Evolutionary conservation across 1,284 basidiomycete genomes (phyloP).

Genomic region (Bondarzewia mesenterica): DNA sequence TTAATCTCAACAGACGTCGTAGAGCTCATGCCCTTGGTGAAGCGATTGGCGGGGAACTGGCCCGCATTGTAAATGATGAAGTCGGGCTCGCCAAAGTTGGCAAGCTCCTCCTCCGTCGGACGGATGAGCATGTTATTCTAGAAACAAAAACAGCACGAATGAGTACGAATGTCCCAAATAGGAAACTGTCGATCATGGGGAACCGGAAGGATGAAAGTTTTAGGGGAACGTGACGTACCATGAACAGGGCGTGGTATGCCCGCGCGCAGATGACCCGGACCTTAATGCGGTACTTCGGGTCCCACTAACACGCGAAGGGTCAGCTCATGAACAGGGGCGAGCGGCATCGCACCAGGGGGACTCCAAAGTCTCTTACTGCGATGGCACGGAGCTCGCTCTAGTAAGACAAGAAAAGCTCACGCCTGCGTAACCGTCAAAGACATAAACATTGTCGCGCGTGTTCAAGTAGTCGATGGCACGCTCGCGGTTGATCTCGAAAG

Average conservation of each 20-base stretch:
- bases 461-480: slow-evolving; percentile 99
- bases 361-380: neutral
- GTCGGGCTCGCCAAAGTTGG: slow-evolving; percentile 95
- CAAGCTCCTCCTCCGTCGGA: slow-evolving; percentile 91
- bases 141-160: slow-evolving; percentile 1
- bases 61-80: slow-evolving; percentile 99
- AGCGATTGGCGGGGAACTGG: slow-evolving; percentile 99
- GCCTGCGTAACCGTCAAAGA: slow-evolving; percentile 96
- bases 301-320: slow-evolving; percentile 56
- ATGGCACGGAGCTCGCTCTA: neutral
- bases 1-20: slow-evolving; percentile 99
- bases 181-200: too few relatives aligned
- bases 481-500: slow-evolving; percentile 99
- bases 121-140: slow-evolving; percentile 99
- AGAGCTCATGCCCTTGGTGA: slow-evolving; percentile 99
- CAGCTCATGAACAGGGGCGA: slow-evolving; percentile 2
- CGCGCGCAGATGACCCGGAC: slow-evolving; percentile 98
- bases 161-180: neutral
- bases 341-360: neutral
- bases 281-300: slow-evolving; percentile 99
- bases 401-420: slow-evolving; percentile 29
- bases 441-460: slow-evolving; percentile 98
- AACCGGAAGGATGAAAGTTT: slow-evolving; percentile 5
- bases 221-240: slow-evolving; percentile 53
- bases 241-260: slow-evolving; percentile 99